A percentile compares a stretch with the other conserved stretches of the same genome.
Conservation (phyloP, 1,284 basidiomycete species). For the Microbotryum silenes-acaulis region DNA sequence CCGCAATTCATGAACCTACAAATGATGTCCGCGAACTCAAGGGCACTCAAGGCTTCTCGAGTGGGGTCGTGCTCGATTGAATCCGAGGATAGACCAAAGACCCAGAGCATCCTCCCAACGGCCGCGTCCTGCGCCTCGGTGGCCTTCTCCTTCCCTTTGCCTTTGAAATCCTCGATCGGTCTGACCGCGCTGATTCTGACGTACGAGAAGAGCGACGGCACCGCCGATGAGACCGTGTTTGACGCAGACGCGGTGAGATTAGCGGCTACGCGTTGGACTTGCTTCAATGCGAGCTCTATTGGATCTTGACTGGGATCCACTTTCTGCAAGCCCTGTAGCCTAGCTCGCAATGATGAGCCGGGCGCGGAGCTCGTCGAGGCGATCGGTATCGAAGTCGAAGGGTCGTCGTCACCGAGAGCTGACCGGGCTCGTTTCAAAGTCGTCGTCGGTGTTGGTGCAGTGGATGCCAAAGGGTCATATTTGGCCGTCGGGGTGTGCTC, state of each 20-base stretch:
- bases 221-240: neutral
- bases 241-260: neutral
- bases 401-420: neutral
- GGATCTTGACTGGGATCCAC: neutral
- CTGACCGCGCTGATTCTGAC: neutral
- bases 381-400: neutral
- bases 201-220: neutral
- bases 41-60: neutral
- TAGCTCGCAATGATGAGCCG: neutral
- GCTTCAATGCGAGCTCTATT: conserved; percentile 1
- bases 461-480: neutral
- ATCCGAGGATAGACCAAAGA: conserved; percentile 14
- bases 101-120: conserved; percentile 22
- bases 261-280: neutral
- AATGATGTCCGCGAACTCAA: conserved; percentile 9
- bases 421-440: conserved; percentile 6
- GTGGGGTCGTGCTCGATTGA: neutral
- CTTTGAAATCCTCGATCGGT: conserved; percentile 1
- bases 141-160: conserved; percentile 12
- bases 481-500: neutral
- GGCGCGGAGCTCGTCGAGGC: conserved; percentile 4
- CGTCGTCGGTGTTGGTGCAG: conserved; percentile 17
- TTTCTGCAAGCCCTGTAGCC: neutral
- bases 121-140: neutral
- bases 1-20: conserved; percentile 5